Evolutionary conservation across 305 asterid species (phyloP).

Genomic region (Fraxinus sp.): DNA sequence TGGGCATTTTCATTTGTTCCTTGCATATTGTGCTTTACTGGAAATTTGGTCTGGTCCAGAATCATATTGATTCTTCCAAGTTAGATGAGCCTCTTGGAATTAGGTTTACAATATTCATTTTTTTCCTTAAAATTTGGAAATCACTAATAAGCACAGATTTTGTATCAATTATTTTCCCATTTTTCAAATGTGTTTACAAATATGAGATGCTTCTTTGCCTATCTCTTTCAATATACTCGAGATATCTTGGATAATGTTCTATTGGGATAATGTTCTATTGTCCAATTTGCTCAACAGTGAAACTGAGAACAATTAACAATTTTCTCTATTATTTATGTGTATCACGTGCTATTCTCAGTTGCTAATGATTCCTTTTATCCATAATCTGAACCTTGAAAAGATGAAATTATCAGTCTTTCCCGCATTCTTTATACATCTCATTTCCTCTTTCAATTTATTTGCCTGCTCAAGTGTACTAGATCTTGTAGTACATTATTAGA

Average conservation of each 20-base stretch:
- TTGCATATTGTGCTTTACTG: background rate
- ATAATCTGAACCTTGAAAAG: background rate
- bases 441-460: background rate
- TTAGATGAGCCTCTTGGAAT: background rate
- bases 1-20: background rate
- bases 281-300: background rate
- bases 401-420: background rate
- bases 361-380: background rate
- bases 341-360: background rate
- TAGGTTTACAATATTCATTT: background rate
- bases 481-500: background rate
- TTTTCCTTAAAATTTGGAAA: background rate
- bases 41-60: background rate
- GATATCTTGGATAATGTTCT: background rate
- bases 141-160: background rate
- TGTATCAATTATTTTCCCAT: background rate
- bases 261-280: background rate
- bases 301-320: background rate
- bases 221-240: background rate
- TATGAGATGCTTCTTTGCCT: background rate
- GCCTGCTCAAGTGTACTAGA: background rate
- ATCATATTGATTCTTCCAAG: slow-evolving; percentile 2
- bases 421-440: background rate
- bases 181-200: background rate
- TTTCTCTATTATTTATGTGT: background rate